phyloP scores from a whole-genome alignment of 2,329 filamentous ascomycete genomes.

The Penicillium expansum region DNA sequence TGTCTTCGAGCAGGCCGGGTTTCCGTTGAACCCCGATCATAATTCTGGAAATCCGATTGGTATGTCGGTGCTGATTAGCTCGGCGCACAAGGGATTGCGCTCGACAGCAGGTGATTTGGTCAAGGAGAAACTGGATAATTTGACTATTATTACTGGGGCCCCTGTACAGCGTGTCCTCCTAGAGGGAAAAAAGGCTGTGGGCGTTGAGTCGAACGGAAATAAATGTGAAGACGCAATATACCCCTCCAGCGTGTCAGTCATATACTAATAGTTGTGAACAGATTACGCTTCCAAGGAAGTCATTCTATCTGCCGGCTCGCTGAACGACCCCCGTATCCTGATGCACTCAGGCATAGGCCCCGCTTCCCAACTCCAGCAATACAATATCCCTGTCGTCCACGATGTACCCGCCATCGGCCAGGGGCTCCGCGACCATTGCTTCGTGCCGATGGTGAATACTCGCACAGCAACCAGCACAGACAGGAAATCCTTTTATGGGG shows the following conservation, averaged over 20 bases:
- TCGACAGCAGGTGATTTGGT: slow-evolving; percentile 55
- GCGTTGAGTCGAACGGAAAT: slow-evolving; percentile 45
- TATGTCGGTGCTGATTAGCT: slow-evolving; percentile 52
- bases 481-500: slow-evolving; percentile 9
- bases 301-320: slow-evolving; percentile 18
- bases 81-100: slow-evolving; percentile 49
- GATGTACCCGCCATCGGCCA: slow-evolving; percentile 21
- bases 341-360: slow-evolving; percentile 17
- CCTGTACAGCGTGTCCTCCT: slow-evolving; percentile 51
- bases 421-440: slow-evolving; percentile 21
- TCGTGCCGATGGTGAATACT: slow-evolving; percentile 13
- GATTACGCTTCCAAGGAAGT: slow-evolving; percentile 17
- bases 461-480: slow-evolving; percentile 7
- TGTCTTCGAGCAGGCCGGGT: slow-evolving; percentile 50
- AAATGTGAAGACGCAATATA: slow-evolving; percentile 34
- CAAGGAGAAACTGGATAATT: slow-evolving; percentile 45
- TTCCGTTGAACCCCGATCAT: slow-evolving; percentile 53
- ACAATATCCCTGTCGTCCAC: slow-evolving; percentile 14
- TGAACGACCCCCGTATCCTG: slow-evolving; percentile 16
- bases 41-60: slow-evolving; percentile 61
- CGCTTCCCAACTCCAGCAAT: slow-evolving; percentile 7
- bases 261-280: not conserved
- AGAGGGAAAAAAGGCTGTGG: slow-evolving; percentile 46
- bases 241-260: not conserved
- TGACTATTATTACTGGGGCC: slow-evolving; percentile 52